A percentile compares a stretch with the other conserved stretches of the same genome.
phyloP scores from a whole-genome alignment of 306 rosid genomes.

The Ceratonia siliqua region DNA sequence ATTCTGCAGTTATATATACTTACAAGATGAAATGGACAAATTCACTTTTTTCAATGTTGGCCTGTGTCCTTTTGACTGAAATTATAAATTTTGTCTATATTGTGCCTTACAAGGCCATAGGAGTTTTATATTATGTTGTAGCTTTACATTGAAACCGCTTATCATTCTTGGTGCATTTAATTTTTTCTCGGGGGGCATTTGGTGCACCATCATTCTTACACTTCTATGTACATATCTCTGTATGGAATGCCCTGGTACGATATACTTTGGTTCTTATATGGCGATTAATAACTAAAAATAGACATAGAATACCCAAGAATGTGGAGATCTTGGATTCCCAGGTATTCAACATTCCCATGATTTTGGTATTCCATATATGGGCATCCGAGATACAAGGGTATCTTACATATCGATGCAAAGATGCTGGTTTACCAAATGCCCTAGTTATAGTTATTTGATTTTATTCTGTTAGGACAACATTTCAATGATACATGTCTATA shows the following conservation, averaged over 20 bases:
- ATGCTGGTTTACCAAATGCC: not conserved
- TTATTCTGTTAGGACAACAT: slow-evolving; percentile 15
- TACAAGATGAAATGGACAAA: slow-evolving; percentile 6
- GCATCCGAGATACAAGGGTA: not conserved
- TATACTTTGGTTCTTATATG: not conserved
- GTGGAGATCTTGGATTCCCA: slow-evolving; percentile 3
- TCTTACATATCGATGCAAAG: not conserved
- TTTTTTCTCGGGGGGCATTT: not conserved
- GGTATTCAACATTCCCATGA: slow-evolving; percentile 9
- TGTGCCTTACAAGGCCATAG: not conserved
- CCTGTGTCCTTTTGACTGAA: slow-evolving; percentile 12
- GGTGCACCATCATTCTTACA: slow-evolving; percentile 10
- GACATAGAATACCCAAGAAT: not conserved
- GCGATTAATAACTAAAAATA: not conserved
- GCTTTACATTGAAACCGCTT: slow-evolving; percentile 14
- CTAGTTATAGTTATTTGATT: slow-evolving; percentile 5
- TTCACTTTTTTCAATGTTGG: slow-evolving; percentile 1
- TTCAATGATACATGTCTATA: slow-evolving; percentile 8
- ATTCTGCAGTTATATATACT: slow-evolving; percentile 19
- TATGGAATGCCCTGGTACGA: slow-evolving; percentile 1
- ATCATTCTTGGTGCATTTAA: not conserved
- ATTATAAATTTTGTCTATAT: not conserved
- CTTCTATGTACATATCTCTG: not conserved
- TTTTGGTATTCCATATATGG: not conserved
- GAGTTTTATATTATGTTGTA: slow-evolving; percentile 16